These are phyloP conservation scores for Evansstolkia leycettana DNA, from an alignment of 495 filamentous ascomycete genomes.

Conservation along the genomic window DNA sequence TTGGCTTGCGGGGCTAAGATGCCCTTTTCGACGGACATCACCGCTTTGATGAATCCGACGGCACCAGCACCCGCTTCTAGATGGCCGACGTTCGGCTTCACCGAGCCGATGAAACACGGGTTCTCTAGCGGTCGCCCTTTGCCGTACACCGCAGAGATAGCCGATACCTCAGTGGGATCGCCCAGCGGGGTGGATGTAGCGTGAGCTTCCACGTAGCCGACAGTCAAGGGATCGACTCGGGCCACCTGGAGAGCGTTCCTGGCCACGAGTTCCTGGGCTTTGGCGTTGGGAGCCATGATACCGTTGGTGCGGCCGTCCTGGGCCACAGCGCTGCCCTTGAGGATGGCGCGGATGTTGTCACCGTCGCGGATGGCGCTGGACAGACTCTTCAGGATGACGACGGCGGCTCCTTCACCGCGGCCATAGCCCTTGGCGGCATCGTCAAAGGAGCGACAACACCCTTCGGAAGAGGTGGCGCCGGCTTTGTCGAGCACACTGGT, in stretches of 20 bases:
- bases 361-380: slow-evolving; percentile 19
- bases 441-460: slow-evolving; percentile 31
- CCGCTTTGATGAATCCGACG: slow-evolving; percentile 29
- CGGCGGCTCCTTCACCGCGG: slow-evolving; percentile 31
- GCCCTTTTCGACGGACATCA: slow-evolving; percentile 28
- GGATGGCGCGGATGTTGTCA: slow-evolving; percentile 25
- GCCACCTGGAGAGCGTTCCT: slow-evolving; percentile 17
- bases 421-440: slow-evolving; percentile 30
- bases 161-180: slow-evolving; percentile 1
- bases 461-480: slow-evolving; percentile 22
- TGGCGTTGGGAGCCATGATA: slow-evolving; percentile 22
- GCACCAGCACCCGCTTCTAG: slow-evolving; percentile 42
- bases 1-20: slow-evolving; percentile 51
- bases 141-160: not conserved
- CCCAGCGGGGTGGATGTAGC: not conserved
- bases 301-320: slow-evolving; percentile 25
- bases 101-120: slow-evolving; percentile 29
- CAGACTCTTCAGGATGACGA: slow-evolving; percentile 26
- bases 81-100: slow-evolving; percentile 43
- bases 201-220: slow-evolving; percentile 27
- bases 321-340: slow-evolving; percentile 25
- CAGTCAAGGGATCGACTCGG: slow-evolving; percentile 25
- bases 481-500: slow-evolving; percentile 11
- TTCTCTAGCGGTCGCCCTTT: not conserved
- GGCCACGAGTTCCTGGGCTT: slow-evolving; percentile 22